Evolutionary conservation across 139 green algal species (phyloP).

Genomic region (Chlorella sp.): DNA sequence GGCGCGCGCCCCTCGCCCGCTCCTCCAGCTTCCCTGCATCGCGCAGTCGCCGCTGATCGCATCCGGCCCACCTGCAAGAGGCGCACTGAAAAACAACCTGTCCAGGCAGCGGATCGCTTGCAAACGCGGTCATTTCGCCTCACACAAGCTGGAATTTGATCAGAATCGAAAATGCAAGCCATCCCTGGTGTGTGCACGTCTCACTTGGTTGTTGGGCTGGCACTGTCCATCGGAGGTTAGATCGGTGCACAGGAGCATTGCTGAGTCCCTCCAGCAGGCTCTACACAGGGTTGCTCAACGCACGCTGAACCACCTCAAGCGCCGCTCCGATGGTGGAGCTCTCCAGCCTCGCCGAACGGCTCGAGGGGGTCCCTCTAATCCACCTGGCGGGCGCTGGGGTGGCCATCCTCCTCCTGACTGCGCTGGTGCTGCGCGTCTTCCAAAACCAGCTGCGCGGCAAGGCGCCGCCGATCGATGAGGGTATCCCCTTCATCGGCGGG

Average conservation of each 20-base stretch:
- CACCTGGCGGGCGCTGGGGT: constrained; percentile 5
- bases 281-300: not conserved
- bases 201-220: not conserved
- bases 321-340: not conserved
- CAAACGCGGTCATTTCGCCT: no score
- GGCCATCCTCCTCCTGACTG: constrained; percentile 31
- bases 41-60: not conserved
- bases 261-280: not conserved
- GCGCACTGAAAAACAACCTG: no score
- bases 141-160: no score
- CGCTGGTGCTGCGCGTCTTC: constrained; percentile 43
- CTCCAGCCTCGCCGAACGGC: not conserved
- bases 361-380: constrained; percentile 25
- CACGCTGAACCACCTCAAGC: not conserved
- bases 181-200: no score
- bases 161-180: no score
- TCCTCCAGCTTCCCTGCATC: not conserved
- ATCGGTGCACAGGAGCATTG: not conserved
- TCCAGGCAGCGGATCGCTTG: no score
- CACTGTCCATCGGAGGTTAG: not conserved
- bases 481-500: constrained; percentile 91
- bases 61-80: no score
- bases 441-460: constrained; percentile 38
- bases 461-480: constrained; percentile 81
- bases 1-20: not conserved